Percentiles rank a stretch among this genome's conserved stretches.
These are phyloP conservation scores for Hysterium pulicare DNA, from an alignment of 2,329 filamentous ascomycete species.

Conservation along the genomic window DNA sequence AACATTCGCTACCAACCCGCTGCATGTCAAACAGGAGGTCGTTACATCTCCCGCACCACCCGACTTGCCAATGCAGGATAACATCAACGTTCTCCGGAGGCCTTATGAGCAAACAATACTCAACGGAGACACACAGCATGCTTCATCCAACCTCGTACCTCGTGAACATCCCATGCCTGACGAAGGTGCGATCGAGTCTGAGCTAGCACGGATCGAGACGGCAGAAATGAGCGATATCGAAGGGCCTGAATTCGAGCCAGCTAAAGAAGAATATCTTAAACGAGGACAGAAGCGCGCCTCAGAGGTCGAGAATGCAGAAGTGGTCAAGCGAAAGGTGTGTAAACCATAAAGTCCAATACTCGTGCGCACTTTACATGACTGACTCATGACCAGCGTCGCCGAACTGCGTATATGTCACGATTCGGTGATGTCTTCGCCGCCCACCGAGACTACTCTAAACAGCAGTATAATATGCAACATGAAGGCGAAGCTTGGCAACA, in stretches of 20 bases:
- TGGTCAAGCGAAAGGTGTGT: constrained; percentile 61
- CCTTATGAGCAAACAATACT: constrained; percentile 24
- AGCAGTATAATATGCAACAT: constrained; percentile 72
- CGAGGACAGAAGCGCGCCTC: constrained; percentile 64
- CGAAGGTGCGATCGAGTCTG: constrained; percentile 65
- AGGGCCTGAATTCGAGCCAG: constrained; percentile 48
- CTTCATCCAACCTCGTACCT: constrained; percentile 13
- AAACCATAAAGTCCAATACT: not conserved
- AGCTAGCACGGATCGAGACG: constrained; percentile 59
- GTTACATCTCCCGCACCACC: constrained; percentile 17
- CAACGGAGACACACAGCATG: constrained; percentile 15
- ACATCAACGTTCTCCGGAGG: not conserved
- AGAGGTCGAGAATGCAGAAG: constrained; percentile 63
- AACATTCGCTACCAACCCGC: constrained; percentile 20
- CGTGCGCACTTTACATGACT: not conserved
- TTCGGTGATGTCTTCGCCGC: constrained; percentile 59
- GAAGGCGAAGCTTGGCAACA: constrained; percentile 79
- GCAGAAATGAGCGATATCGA: constrained; percentile 58
- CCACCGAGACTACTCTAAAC: constrained; percentile 68
- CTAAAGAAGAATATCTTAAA: constrained; percentile 53
- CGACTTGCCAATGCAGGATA: constrained; percentile 4
- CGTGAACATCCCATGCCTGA: constrained; percentile 37
- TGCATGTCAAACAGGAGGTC: constrained; percentile 18
- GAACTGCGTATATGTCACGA: constrained; percentile 54
- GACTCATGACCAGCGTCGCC: constrained; percentile 50